These are phyloP conservation scores for Candida labiduridarum DNA, from an alignment of 1,139 yeast genomes.

Conservation along the genomic window DNA sequence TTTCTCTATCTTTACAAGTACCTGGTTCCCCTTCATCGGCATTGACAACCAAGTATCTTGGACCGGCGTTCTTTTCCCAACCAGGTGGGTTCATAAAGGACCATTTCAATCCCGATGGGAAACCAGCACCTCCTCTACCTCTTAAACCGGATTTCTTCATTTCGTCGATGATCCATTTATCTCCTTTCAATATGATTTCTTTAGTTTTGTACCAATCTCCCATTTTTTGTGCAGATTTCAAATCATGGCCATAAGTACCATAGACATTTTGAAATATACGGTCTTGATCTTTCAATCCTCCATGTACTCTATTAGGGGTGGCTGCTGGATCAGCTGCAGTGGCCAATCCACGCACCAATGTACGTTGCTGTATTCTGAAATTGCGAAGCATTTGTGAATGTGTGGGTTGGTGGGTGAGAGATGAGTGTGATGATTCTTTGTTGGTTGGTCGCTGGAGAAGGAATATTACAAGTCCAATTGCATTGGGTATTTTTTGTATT, in stretches of 20 bases:
- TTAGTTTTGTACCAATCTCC: constrained; percentile 93
- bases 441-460: constrained; percentile 1
- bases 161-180: constrained; percentile 85
- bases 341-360: constrained; percentile 37
- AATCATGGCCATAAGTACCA: constrained; percentile 71
- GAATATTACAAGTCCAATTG: background rate
- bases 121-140: constrained; percentile 94
- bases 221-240: constrained; percentile 72
- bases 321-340: constrained; percentile 50
- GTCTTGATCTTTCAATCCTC: constrained; percentile 80
- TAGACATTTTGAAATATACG: constrained; percentile 85
- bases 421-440: background rate
- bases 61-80: constrained; percentile 86
- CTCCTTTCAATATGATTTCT: constrained; percentile 80
- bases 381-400: constrained; percentile 24
- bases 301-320: constrained; percentile 63
- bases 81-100: constrained; percentile 94
- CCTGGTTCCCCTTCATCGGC: constrained; percentile 97
- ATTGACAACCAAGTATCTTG: constrained; percentile 82
- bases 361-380: constrained; percentile 17
- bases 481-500: constrained; percentile 4
- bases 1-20: constrained; percentile 88
- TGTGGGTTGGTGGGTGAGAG: constrained; percentile 1
- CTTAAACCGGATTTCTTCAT: constrained; percentile 82
- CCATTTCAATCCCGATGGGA: constrained; percentile 90